Conservation (phyloP, 164 flowering plant species). For the Liquidambar formosana region DNA sequence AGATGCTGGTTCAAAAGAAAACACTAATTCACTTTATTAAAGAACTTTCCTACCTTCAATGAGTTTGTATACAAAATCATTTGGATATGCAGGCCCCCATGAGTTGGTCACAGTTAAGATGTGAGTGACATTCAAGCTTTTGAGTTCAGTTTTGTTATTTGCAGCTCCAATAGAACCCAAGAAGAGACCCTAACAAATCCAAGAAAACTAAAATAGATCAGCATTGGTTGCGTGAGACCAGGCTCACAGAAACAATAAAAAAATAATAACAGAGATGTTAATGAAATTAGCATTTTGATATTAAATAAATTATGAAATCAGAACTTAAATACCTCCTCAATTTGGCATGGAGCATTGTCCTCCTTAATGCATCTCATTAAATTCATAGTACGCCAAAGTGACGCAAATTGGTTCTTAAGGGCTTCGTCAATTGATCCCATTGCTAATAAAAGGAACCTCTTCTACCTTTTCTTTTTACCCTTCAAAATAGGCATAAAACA, state of each 20-base stretch:
- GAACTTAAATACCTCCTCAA: conserved; percentile 65
- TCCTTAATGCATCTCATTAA: conserved; percentile 34
- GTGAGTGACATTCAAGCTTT: conserved; percentile 70
- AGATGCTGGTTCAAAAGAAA: no score
- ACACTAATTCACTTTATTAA: not conserved
- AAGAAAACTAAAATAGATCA: not conserved
- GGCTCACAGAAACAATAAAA: not conserved
- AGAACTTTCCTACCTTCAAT: conserved; percentile 44
- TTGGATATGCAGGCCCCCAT: conserved; percentile 41
- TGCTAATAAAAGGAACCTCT: not conserved
- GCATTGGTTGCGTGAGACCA: not conserved
- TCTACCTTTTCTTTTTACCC: not conserved
- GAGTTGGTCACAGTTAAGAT: conserved; percentile 60
- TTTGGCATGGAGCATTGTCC: conserved; percentile 58
- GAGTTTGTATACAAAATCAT: conserved; percentile 61
- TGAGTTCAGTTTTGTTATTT: conserved; percentile 48
- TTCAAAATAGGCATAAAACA: not conserved
- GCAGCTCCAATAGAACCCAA: conserved; percentile 92
- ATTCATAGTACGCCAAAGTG: conserved; percentile 35
- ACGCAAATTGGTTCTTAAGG: conserved; percentile 28
- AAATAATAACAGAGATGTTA: not conserved
- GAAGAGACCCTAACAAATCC: conserved; percentile 61
- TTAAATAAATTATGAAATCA: not conserved
- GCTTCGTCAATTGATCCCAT: conserved; percentile 42
- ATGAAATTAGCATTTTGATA: not conserved